These are phyloP conservation scores for Crassisporium funariophilum DNA, from an alignment of 768 basidiomycete species.

Conservation along the genomic window DNA sequence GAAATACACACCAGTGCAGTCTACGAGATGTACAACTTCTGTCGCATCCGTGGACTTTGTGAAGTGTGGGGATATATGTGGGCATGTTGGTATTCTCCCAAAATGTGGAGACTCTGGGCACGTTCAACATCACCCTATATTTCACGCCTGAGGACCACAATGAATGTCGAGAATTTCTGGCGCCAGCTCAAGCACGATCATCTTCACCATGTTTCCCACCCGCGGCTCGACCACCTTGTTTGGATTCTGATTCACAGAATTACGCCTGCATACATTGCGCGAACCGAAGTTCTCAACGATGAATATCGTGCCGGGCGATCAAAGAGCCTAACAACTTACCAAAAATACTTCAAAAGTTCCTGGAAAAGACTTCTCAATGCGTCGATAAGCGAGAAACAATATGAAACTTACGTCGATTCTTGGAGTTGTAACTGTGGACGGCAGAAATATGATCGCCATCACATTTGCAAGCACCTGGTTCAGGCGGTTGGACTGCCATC, in stretches of 20 bases:
- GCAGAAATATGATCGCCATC: conserved; percentile 27
- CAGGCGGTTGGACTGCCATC: conserved; percentile 23
- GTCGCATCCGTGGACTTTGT: conserved; percentile 24
- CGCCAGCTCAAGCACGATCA: conserved; percentile 30
- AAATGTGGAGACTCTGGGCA: conserved; percentile 36
- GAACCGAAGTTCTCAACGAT: conserved; percentile 13
- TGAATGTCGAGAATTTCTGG: conserved; percentile 36
- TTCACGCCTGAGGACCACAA: conserved; percentile 29
- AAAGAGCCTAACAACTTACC: conserved; percentile 22
- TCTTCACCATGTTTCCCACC: conserved; percentile 24
- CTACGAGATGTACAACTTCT: conserved; percentile 36
- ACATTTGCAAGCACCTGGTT: conserved; percentile 37
- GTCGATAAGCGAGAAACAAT: conserved; percentile 14
- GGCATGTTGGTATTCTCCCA: conserved; percentile 34
- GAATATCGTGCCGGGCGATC: conserved; percentile 19
- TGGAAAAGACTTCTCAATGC: conserved; percentile 18
- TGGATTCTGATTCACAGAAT: conserved; percentile 30
- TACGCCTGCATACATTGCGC: conserved; percentile 22
- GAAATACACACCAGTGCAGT: conserved; percentile 29
- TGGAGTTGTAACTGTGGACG: conserved; percentile 33
- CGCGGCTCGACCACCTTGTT: conserved; percentile 32
- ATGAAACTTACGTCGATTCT: conserved; percentile 15
- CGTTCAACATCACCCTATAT: conserved; percentile 24
- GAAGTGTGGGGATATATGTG: conserved; percentile 41
- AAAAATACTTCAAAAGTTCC: conserved; percentile 24